Evolutionary conservation across 305 asterid genomes (phyloP).

Genomic region (Rubia occidens): DNA sequence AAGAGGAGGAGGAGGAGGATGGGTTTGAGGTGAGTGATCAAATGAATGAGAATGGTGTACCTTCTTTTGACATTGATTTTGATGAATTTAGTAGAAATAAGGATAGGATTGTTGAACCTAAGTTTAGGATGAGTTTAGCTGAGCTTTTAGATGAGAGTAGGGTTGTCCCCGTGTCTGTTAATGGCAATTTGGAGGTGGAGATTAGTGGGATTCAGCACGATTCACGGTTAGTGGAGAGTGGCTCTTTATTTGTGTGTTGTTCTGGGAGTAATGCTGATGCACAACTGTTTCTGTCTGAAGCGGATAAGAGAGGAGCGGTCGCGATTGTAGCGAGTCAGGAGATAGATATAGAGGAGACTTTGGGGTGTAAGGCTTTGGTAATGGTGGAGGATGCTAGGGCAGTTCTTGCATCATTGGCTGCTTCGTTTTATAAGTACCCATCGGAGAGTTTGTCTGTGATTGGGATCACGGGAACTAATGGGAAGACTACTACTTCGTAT

Average conservation of each 20-base stretch:
- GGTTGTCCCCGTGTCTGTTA: slow-evolving; percentile 73
- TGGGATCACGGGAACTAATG: slow-evolving; percentile 75
- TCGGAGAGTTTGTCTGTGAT: slow-evolving; percentile 66
- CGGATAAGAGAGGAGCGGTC: slow-evolving; percentile 94
- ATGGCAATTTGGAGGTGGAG: slow-evolving; percentile 68
- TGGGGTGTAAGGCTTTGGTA: slow-evolving; percentile 86
- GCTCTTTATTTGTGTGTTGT: slow-evolving; percentile 80
- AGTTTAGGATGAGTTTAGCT: slow-evolving; percentile 72
- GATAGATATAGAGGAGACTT: slow-evolving; percentile 68
- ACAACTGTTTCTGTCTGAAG: slow-evolving; percentile 67
- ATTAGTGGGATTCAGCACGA: slow-evolving; percentile 79
- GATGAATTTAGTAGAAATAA: slow-evolving; percentile 57
- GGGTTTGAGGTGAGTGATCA: slow-evolving; percentile 53
- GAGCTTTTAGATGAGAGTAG: slow-evolving; percentile 85
- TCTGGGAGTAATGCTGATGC: slow-evolving; percentile 65
- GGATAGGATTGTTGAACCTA: slow-evolving; percentile 69
- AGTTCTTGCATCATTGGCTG: slow-evolving; percentile 63
- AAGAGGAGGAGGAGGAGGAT: slow-evolving; percentile 30
- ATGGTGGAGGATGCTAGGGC: slow-evolving; percentile 70
- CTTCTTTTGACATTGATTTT: slow-evolving; percentile 65
- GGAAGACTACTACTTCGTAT: slow-evolving; percentile 60
- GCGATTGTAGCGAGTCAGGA: slow-evolving; percentile 90
- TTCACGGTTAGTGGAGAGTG: slow-evolving; percentile 77
- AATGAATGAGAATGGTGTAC: slow-evolving; percentile 17
- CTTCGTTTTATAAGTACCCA: slow-evolving; percentile 77